Percentiles rank a stretch among this genome's conserved stretches.
Evolutionary conservation across 2,329 filamentous ascomycete genomes (phyloP).

Genomic region (Claviceps quebecensis): DNA sequence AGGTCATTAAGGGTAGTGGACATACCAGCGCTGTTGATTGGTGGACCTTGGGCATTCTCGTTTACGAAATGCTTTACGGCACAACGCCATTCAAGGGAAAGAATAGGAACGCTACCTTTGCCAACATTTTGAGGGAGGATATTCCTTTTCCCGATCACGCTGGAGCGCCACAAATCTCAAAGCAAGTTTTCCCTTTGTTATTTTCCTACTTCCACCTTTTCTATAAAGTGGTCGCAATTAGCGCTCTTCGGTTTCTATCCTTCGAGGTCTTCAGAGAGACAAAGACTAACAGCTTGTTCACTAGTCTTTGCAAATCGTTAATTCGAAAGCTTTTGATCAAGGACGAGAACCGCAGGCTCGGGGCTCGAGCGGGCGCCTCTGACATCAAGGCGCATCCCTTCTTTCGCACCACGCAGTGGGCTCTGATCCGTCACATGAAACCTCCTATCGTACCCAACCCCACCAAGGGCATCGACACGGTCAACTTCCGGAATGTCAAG

Average conservation of each 20-base stretch:
- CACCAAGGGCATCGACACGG: constrained; percentile 77
- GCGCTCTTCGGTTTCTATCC: too few species aligned
- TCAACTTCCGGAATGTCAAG: constrained; percentile 97
- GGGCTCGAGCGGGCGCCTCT: constrained; percentile 85
- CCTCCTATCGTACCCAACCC: constrained; percentile 91
- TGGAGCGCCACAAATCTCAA: constrained; percentile 73
- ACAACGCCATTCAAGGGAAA: constrained; percentile 99
- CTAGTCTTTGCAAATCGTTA: constrained; percentile 84
- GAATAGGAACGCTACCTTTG: constrained; percentile 95
- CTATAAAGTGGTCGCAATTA: too few species aligned
- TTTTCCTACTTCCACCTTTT: neutral
- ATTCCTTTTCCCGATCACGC: constrained; percentile 89
- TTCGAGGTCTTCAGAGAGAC: neutral
- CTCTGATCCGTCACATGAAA: constrained; percentile 92
- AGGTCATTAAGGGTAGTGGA: constrained; percentile 96
- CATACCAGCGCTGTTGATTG: constrained; percentile 98
- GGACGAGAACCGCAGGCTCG: constrained; percentile 84
- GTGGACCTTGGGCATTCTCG: constrained; percentile 95
- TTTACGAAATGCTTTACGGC: constrained; percentile 98
- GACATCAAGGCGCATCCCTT: constrained; percentile 95
- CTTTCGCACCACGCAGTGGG: constrained; percentile 94
- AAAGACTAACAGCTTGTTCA: neutral
- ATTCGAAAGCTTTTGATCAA: constrained; percentile 97
- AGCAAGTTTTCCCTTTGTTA: constrained; percentile 46
- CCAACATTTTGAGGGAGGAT: constrained; percentile 90